Base-by-base conservation (phyloP, 192 early-diverging fungal genomes). In the Glomus cerebriforme region DNA sequence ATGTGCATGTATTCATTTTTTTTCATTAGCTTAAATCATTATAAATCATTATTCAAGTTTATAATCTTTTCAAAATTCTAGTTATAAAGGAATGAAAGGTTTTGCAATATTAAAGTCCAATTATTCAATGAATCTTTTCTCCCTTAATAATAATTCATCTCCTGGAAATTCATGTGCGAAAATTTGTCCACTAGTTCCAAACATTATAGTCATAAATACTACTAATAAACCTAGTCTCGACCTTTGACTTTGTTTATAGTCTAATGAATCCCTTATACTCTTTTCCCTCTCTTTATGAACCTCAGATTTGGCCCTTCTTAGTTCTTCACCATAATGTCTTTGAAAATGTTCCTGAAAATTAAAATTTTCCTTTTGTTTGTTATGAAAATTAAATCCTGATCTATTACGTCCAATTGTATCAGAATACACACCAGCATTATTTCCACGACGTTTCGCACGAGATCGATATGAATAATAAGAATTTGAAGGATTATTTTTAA, bases 281-380 rank as follows among this genome's bases (percentile, higher is more conserved):
- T 29, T 75, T 60, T 58, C 43, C 62, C 13, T 75, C 31, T 62
- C 54, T 62, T 27, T 24, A 10, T 62, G 26, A n/a, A 26, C 54
- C 26, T 49, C 24, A 6, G 69, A 31, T 15, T 49, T 43, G 3
- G 69, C 69, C 39, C 73, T 60, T 26, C 47, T 63, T 37, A 59
- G n/a, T 29, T 78, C 77, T 24, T 69, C 27, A 7, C 34, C 66
- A 78, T 78, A 78, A 69, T 78, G 77, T 69, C 77, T 67, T 59
- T 78, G 47, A 69, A 59, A 78, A 69, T 78, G 77, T 69, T 78
- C 65, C 6, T 78, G 43, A 69, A 78, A 78, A 69, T 78, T 78
- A 32, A 78, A 78, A 13, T 78, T 49, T 13, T 10, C 10, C 26
- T 69, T 69, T 49, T 68, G 31, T n/a, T 43, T 15, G 9, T 54